A percentile compares a stretch with the other conserved stretches of the same genome.
phyloP scores from a whole-genome alignment of 2,329 filamentous ascomycete genomes.

The Fusarium pseudocircinatum region DNA sequence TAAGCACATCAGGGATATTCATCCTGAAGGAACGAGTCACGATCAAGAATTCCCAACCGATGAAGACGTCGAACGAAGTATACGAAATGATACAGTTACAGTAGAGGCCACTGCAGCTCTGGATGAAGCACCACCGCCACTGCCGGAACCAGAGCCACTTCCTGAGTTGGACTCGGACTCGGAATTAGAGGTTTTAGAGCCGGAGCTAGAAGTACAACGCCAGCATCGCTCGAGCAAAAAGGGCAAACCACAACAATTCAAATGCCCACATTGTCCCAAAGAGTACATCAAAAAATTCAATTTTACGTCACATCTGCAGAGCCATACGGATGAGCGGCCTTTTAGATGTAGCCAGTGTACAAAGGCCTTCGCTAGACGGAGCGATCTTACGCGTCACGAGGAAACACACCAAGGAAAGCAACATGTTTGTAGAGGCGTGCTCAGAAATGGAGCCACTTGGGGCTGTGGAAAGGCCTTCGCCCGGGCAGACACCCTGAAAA shows the following conservation, averaged over 20 bases:
- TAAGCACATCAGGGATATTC: background rate
- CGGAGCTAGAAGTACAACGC: background rate
- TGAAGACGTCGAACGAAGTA: rapidly evolving
- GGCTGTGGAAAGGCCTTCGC: background rate
- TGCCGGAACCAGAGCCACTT: rapidly evolving
- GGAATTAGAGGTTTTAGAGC: rapidly evolving
- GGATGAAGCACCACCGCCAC: rapidly evolving
- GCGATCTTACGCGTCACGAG: rapidly evolving
- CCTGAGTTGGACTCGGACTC: background rate
- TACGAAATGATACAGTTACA: rapidly evolving
- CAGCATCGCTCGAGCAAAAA: rapidly evolving
- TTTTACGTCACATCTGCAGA: background rate
- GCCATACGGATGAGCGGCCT: rapidly evolving
- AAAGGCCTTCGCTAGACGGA: rapidly evolving
- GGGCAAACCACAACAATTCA: rapidly evolving
- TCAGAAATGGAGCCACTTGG: background rate
- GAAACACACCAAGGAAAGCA: rapidly evolving
- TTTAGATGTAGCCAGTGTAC: rapidly evolving
- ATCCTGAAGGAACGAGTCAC: rapidly evolving
- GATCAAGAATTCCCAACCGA: rapidly evolving
- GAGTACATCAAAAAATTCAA: background rate
- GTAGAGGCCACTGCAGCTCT: rapidly evolving
- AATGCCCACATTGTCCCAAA: background rate
- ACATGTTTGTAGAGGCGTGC: rapidly evolving
- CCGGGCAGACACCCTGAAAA: background rate